Percentiles rank a stretch among this genome's conserved stretches.
phyloP scores from a whole-genome alignment of 2,329 filamentous ascomycete species.

The Talaromyces islandicus region DNA sequence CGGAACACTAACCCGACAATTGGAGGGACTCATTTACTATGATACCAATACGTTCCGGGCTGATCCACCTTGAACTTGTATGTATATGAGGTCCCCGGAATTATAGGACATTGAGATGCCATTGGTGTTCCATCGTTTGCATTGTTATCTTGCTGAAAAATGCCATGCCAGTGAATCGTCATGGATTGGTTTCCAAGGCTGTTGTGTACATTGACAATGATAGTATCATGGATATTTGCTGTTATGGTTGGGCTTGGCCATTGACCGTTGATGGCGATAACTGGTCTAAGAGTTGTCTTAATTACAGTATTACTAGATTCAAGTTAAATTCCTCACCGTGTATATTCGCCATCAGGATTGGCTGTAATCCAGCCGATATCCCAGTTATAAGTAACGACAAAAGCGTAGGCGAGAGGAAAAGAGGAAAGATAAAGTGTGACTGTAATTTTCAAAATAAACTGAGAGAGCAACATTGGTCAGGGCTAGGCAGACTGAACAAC shows the following conservation, averaged over 20 bases:
- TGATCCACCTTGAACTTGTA: slow-evolving; percentile 59
- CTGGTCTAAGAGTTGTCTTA: background rate
- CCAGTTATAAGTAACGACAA: slow-evolving; percentile 41
- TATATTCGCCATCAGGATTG: slow-evolving; percentile 47
- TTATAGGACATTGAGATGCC: slow-evolving; percentile 62
- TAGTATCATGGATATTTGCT: slow-evolving; percentile 64
- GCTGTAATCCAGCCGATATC: slow-evolving; percentile 50
- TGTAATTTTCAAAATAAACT: background rate
- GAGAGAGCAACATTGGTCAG: background rate
- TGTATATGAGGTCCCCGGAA: slow-evolving; percentile 55
- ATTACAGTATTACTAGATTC: background rate
- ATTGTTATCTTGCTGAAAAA: slow-evolving; percentile 70
- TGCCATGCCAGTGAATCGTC: slow-evolving; percentile 68
- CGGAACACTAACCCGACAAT: too few species aligned
- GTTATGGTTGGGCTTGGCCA: slow-evolving; percentile 70
- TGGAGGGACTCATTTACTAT: background rate
- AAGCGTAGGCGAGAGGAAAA: background rate
- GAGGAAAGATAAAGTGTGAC: background rate
- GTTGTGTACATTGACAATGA: slow-evolving; percentile 66
- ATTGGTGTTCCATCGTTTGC: slow-evolving; percentile 67
- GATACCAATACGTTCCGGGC: background rate
- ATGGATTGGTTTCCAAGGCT: slow-evolving; percentile 58
- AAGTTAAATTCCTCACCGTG: slow-evolving; percentile 38
- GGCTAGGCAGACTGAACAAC: background rate
- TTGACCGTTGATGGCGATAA: slow-evolving; percentile 64